These are phyloP conservation scores for Mycena chlorophos DNA, from an alignment of 768 basidiomycete species.

Conservation along the genomic window DNA sequence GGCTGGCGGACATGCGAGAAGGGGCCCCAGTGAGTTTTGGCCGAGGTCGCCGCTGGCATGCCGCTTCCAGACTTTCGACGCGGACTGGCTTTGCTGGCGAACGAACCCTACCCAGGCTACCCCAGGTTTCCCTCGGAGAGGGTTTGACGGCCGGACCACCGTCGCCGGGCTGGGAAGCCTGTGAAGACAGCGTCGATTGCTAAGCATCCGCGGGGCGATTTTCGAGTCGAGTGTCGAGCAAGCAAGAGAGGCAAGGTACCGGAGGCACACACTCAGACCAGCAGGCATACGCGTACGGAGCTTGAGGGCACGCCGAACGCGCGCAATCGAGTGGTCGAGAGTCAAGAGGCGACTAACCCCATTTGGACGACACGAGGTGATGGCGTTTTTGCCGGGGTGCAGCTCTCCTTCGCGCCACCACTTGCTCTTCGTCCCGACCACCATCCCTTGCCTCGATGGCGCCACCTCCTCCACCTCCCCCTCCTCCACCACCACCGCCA, in stretches of 20 bases:
- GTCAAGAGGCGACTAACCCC: background rate
- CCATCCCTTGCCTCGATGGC: conserved; percentile 41
- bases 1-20: conserved; percentile 10
- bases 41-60: background rate
- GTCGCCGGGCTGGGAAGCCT: too few relatives aligned
- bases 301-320: too few relatives aligned
- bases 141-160: too few relatives aligned
- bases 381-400: background rate
- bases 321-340: background rate
- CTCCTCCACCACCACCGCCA: conserved; percentile 52
- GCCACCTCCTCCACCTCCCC: conserved; percentile 49
- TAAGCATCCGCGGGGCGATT: too few relatives aligned
- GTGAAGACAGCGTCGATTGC: too few relatives aligned
- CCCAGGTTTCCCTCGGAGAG: too few relatives aligned
- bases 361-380: background rate
- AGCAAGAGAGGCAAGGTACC: too few relatives aligned
- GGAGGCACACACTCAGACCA: too few relatives aligned
- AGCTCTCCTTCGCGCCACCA: conserved; percentile 12
- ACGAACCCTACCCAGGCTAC: too few relatives aligned
- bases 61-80: conserved; percentile 2
- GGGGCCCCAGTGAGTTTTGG: conserved; percentile 3
- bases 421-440: conserved; percentile 15
- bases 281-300: background rate
- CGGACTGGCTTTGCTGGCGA: too few relatives aligned
- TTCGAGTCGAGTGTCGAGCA: too few relatives aligned